Evolutionary conservation across 148 eudicot species (phyloP).

Genomic region (Mesembryanthemum crystallinum): DNA sequence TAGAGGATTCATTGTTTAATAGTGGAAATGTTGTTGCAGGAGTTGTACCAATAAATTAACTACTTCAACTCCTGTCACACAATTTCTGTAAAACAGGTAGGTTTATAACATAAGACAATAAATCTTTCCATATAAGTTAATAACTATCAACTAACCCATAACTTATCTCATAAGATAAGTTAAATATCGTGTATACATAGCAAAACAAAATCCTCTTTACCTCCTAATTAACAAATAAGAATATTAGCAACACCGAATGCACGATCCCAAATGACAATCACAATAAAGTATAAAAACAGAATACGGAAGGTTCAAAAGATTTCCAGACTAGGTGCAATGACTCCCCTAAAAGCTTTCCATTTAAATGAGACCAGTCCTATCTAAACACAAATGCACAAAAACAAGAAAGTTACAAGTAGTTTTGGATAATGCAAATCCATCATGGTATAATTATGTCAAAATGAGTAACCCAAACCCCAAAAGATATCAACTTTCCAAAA

Average conservation of each 20-base stretch:
- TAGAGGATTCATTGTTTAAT: neutral
- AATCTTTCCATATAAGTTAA: neutral
- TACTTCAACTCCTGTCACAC: neutral
- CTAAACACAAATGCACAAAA: neutral
- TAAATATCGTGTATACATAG: constrained; percentile 5
- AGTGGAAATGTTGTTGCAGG: neutral
- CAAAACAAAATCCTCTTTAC: neutral
- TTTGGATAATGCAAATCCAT: neutral
- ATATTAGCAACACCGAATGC: neutral
- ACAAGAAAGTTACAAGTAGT: neutral
- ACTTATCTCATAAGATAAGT: constrained; percentile 1
- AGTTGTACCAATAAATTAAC: neutral
- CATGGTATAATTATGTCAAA: neutral
- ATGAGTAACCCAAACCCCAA: neutral
- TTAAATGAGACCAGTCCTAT: neutral
- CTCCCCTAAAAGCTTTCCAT: neutral
- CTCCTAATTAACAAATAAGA: neutral
- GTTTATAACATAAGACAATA: neutral
- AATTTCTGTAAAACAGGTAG: neutral
- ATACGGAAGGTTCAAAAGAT: neutral
- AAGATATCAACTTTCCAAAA: neutral
- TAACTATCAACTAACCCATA: neutral
- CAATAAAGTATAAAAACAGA: neutral
- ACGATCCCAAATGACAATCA: neutral
- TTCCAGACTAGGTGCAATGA: neutral